Percentiles rank a stretch among this genome's conserved stretches.
These are phyloP conservation scores for Penicillium hesseltinei DNA, from an alignment of 2,329 filamentous ascomycete genomes.

Conservation along the genomic window DNA sequence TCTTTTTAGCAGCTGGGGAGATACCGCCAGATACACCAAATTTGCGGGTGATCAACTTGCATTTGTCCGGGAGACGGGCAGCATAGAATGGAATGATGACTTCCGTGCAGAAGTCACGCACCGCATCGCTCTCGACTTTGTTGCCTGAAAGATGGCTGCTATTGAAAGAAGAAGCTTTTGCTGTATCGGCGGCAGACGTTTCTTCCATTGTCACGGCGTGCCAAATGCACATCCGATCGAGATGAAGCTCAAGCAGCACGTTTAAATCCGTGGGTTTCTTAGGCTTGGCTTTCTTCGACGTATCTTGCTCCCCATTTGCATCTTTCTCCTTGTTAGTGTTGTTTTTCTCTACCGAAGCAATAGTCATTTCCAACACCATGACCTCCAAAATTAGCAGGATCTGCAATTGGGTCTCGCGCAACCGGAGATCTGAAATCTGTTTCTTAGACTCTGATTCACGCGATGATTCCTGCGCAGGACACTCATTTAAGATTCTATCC, in stretches of 20 bases:
- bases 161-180: constrained; percentile 28
- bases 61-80: constrained; percentile 47
- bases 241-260: constrained; percentile 46
- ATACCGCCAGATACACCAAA: constrained; percentile 44
- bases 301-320: constrained; percentile 15
- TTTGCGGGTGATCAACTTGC: constrained; percentile 48
- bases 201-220: constrained; percentile 48
- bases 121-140: constrained; percentile 43
- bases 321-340: constrained; percentile 18
- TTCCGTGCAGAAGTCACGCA: constrained; percentile 51
- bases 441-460: constrained; percentile 42
- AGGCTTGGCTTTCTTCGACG: constrained; percentile 26
- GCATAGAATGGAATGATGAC: constrained; percentile 52
- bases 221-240: constrained; percentile 53
- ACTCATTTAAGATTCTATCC: constrained; percentile 29
- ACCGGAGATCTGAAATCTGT: constrained; percentile 44
- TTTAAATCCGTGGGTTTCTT: constrained; percentile 46
- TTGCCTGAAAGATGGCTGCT: constrained; percentile 31
- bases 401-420: constrained; percentile 51
- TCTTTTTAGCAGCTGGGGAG: constrained; percentile 36
- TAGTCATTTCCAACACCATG: constrained; percentile 42
- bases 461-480: constrained; percentile 24
- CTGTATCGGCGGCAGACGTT: constrained; percentile 26
- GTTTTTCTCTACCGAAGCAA: constrained; percentile 18
- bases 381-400: constrained; percentile 51